phyloP scores from a whole-genome alignment of 2,329 filamentous ascomycete genomes.

The Monosporascus sp. region DNA sequence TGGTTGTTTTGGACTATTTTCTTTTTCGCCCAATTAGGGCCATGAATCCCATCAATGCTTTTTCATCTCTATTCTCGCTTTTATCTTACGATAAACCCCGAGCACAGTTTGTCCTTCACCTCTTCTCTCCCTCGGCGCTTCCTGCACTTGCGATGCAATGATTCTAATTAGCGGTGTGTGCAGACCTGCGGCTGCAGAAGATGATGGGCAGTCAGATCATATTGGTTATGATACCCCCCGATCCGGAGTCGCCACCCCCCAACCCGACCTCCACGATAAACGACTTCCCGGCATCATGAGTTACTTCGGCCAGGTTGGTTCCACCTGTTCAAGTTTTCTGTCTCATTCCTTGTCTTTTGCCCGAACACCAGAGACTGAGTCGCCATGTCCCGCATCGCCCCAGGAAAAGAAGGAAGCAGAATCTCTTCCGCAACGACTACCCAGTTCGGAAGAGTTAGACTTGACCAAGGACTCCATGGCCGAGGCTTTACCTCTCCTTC shows the following conservation, averaged over 20 bases:
- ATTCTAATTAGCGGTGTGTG: constrained; percentile 45
- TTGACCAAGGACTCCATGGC: constrained; percentile 18
- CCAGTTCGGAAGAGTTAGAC: constrained; percentile 16
- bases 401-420: constrained; percentile 27
- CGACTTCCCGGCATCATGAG: constrained; percentile 92
- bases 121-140: neutral
- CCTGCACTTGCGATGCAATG: constrained; percentile 20
- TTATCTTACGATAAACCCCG: neutral
- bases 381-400: constrained; percentile 28
- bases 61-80: neutral
- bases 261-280: constrained; percentile 91
- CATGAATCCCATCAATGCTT: neutral
- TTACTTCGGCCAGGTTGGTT: constrained; percentile 99
- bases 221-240: constrained; percentile 83
- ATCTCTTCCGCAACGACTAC: constrained; percentile 14
- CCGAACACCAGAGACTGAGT: constrained; percentile 33
- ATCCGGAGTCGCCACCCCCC: constrained; percentile 86
- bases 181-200: constrained; percentile 56
- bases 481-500: constrained; percentile 29
- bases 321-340: constrained; percentile 59
- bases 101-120: neutral
- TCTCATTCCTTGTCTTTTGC: constrained; percentile 33
- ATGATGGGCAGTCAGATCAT: constrained; percentile 65
- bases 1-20: neutral
- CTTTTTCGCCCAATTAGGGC: neutral